phyloP scores from a whole-genome alignment of 768 basidiomycete species.

The Trametes elegans region DNA sequence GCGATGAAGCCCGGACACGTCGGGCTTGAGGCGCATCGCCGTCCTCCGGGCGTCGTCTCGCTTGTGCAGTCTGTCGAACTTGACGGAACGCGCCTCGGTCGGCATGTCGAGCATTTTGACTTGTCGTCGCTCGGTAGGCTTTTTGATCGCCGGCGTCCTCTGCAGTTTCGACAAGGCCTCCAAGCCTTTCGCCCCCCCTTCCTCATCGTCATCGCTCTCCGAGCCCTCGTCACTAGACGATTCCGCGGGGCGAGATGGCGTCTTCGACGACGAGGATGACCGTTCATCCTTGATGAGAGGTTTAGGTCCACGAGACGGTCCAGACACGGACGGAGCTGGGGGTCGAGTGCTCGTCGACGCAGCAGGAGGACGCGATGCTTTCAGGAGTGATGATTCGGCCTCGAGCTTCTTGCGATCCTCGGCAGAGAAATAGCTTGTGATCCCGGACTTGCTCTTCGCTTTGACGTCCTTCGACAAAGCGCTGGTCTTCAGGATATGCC shows the following conservation, averaged over 20 bases:
- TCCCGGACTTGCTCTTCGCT: conserved; percentile 8
- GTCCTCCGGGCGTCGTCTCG: conserved; percentile 61
- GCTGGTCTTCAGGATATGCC: conserved; percentile 7
- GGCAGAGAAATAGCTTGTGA: conserved; percentile 25
- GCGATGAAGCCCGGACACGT: conserved; percentile 76
- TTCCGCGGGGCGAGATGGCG: conserved; percentile 30
- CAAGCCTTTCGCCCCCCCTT: conserved; percentile 41
- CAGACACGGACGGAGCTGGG: not conserved
- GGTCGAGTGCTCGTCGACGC: not conserved
- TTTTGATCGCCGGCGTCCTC: conserved; percentile 58
- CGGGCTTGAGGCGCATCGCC: conserved; percentile 74
- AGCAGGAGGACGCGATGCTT: conserved; percentile 30
- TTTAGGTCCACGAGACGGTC: not conserved
- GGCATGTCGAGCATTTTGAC: conserved; percentile 62
- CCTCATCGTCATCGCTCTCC: conserved; percentile 47
- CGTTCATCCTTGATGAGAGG: conserved; percentile 13
- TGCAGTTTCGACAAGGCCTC: conserved; percentile 58
- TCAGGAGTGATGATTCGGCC: conserved; percentile 37
- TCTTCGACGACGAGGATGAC: conserved; percentile 2
- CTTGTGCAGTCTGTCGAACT: conserved; percentile 49
- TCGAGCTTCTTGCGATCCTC: conserved; percentile 39
- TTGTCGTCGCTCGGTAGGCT: conserved; percentile 56
- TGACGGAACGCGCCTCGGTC: conserved; percentile 38
- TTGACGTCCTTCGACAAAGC: conserved; percentile 2
- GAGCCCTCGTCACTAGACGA: conserved; percentile 48